Base-by-base conservation (phyloP, 2,329 filamentous ascomycete genomes). In the Fusarium miscanthi region DNA sequence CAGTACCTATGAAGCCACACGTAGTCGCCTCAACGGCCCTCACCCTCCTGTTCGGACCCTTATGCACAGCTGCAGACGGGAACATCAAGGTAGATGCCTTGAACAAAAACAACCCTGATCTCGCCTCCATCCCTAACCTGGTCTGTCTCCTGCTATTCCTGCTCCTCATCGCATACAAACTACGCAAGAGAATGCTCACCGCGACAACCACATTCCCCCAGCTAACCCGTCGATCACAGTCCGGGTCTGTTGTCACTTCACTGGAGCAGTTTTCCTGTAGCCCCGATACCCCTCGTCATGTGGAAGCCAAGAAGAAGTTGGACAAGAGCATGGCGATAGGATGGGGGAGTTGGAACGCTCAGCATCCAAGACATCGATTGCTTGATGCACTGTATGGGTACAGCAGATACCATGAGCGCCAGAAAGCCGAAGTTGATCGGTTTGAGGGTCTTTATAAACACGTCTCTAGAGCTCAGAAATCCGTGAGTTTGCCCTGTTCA, bases 381-480 rank as follows among this genome's bases (percentile, higher is more conserved):
- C 76, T 85, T 0, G 82, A 85, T 42, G 82, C 84, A 0, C 70
- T 85, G 0, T 77, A 81, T 41, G 83, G 80, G 2, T 85, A 82
- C 52, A 64, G 69, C 6, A 79, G 69, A 9, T 84, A 85, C 31
- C 75, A 79, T 25, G 75, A 79, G 16, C 72, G 77, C 0, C 80
- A 84, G 31, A 78, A 76, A n/a, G 76, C 74, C 3, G 84, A 85
- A 33, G 61, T 85, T 7, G 73, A 80, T 21, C 77, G 82, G 1
- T 74, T 82, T 19, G 78, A 78, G 19, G 75, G 76, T 6, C 65
- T 84, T 1, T 85, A 85, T 59, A 79, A 80, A 27, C 75, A 81
- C n/a, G 78, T 80, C 0, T 76, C 81, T 7, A 78, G 76, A 37
- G 69, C 77, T 9, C 84, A 85, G 46, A 81, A 80, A 31, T 70